These are phyloP conservation scores for Cystofilobasidium ferigula DNA, from an alignment of 768 basidiomycete species.

Conservation along the genomic window DNA sequence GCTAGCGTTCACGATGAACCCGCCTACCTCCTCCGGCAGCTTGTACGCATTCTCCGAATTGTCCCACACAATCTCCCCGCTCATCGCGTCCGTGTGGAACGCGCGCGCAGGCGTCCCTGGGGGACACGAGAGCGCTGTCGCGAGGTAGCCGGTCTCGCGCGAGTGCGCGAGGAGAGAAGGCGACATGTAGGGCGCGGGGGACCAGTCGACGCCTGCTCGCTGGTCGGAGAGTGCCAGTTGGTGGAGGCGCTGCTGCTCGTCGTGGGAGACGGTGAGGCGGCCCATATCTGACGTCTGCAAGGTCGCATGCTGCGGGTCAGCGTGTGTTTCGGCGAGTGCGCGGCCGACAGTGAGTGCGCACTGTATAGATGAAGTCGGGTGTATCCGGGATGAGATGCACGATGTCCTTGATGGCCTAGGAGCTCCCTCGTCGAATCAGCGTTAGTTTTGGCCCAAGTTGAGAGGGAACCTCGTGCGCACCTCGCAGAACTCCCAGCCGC, in stretches of 20 bases:
- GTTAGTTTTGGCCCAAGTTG: background rate
- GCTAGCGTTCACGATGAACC: background rate
- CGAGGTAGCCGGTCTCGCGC: background rate
- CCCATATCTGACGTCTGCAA: background rate
- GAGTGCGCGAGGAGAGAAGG: background rate
- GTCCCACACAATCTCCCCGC: background rate
- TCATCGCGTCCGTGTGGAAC: background rate
- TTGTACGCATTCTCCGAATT: background rate
- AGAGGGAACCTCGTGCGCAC: background rate
- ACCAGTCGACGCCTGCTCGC: background rate
- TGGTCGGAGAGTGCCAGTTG: background rate
- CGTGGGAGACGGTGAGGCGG: background rate
- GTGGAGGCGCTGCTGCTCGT: background rate
- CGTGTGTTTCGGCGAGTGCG: too few relatives aligned
- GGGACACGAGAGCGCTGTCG: background rate
- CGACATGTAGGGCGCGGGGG: background rate
- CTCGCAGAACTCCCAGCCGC: conserved; percentile 8
- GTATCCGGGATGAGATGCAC: background rate
- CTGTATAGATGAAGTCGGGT: background rate
- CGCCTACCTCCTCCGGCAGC: background rate
- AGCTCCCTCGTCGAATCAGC: background rate
- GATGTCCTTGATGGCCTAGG: background rate
- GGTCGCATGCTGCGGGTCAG: too few relatives aligned
- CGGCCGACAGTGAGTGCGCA: too few relatives aligned
- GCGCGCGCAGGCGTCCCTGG: background rate